Conservation (phyloP, 495 filamentous ascomycete genomes). For the Staphylotrichum tortipilum region DNA sequence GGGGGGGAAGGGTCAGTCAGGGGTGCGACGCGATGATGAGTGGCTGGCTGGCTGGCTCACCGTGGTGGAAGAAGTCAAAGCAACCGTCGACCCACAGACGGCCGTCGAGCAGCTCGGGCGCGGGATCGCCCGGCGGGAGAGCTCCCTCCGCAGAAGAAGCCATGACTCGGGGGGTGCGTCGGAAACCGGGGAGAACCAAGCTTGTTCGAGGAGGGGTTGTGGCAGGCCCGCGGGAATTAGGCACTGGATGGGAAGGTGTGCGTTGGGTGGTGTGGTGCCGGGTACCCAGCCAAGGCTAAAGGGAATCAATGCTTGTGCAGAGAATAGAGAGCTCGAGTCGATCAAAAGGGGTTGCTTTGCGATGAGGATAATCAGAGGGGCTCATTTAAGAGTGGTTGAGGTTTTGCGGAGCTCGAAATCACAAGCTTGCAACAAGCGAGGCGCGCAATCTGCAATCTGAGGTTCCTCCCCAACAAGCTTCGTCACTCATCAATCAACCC, state of each 20-base stretch:
- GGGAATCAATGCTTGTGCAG: too few species aligned
- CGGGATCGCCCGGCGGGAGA: conserved; percentile 30
- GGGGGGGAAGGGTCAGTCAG: background rate
- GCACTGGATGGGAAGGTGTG: too few species aligned
- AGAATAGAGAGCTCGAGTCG: too few species aligned
- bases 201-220: background rate
- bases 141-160: conserved; percentile 9
- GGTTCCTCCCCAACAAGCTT: too few species aligned
- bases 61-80: conserved; percentile 98
- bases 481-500: too few species aligned
- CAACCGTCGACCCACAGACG: conserved; percentile 97
- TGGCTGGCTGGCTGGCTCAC: conserved; percentile 30
- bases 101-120: conserved; percentile 49
- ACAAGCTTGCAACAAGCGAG: background rate
- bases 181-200: background rate
- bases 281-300: too few species aligned
- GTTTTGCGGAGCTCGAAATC: background rate
- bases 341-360: background rate
- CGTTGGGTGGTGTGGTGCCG: too few species aligned
- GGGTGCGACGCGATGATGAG: background rate
- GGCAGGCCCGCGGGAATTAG: too few species aligned
- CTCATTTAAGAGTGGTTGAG: background rate
- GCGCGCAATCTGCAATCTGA: background rate
- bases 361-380: background rate
- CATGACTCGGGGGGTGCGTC: too few species aligned